Evolutionary conservation across 2,329 filamentous ascomycete species (phyloP), one percentile per base, ranked within the genome.

Genomic region (Aspergillus versicolor): DNA sequence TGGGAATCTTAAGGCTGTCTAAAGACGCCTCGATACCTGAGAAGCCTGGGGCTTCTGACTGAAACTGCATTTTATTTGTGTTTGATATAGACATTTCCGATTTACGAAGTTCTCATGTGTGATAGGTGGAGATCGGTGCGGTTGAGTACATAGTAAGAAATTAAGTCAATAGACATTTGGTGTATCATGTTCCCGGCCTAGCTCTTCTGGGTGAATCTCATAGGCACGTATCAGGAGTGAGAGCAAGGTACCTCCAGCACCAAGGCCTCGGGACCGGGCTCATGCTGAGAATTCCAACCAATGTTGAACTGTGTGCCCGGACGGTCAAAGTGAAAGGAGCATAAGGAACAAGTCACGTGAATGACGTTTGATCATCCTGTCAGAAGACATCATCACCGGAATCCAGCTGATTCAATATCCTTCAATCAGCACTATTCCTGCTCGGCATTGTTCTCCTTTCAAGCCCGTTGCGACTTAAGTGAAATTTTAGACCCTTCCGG

Each of bases 1-100:
- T 47, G 37, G 46, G 38, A 43, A 41, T 44, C 21, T 12, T 22
- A 45, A 27, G 55, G 32, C 46, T 44, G 47, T 34, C 17, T 30
- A 34, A 37, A 37, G 38, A 47, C 51, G 43, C 32, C 22, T 53
- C 37, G 13, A 27, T 24, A 30, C 42, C 40, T 32, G 27, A 44
- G 42, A 56, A 55, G 56, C 49, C 34, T 43, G 51, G 44, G 56
- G 51, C 49, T 54, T 57, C 45, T 44, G 45, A 52, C 54, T 49
- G 30, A 50, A 46, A 50, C 41, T 19, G 51, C 44, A 24, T 48
- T 58, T 44, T 50, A 19, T 24, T 46, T 52, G 15, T 17, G 38
- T 41, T 40, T 21, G 41, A 53, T 53, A 53, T 53, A 53, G 51
- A 53, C 43, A 46, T 53, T 53, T 53, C 51, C 51, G 42, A 53